Evolutionary conservation across 257 asterid species (phyloP).

Genomic region (Euphrasia confusa): DNA sequence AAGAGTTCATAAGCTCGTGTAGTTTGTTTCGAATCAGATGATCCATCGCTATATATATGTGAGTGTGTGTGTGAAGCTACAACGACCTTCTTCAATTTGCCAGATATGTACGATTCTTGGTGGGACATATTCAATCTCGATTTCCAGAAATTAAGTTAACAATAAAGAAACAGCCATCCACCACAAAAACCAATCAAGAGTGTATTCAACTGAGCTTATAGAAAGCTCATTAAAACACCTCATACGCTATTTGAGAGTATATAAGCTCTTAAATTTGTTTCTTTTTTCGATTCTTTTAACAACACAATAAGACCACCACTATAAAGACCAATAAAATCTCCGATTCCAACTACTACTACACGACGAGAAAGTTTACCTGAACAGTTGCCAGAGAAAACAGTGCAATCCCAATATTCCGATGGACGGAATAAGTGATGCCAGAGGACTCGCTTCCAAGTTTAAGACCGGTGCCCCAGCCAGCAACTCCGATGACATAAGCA

Average conservation of each 20-base stretch:
- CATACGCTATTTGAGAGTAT: not conserved
- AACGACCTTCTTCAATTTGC: not conserved
- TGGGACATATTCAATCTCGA: too few relatives aligned
- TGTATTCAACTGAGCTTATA: not conserved
- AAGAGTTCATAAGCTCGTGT: too few relatives aligned
- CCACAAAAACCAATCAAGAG: too few relatives aligned
- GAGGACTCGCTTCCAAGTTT: conserved; percentile 71
- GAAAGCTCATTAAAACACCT: not conserved
- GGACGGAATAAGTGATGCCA: conserved; percentile 39
- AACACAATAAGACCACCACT: too few relatives aligned
- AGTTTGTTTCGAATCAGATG: too few relatives aligned
- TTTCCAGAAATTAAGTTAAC: not conserved
- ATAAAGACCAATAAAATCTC: not conserved
- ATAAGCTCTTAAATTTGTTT: too few relatives aligned
- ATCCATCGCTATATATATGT: not conserved
- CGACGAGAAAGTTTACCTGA: conserved; percentile 50
- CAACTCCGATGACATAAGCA: conserved; percentile 74
- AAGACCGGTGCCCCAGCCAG: conserved; percentile 92
- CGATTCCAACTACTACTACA: not conserved
- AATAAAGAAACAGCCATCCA: not conserved
- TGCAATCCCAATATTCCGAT: conserved; percentile 75
- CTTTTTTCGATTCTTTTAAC: too few relatives aligned
- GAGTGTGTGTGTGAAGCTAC: not conserved
- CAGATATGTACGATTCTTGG: too few relatives aligned
- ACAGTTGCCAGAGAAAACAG: conserved; percentile 66